Percentiles rank a stretch among this genome's conserved stretches.
Conservation (phyloP, 805 yeast species). For the Wickerhamomyces ciferrii region DNA sequence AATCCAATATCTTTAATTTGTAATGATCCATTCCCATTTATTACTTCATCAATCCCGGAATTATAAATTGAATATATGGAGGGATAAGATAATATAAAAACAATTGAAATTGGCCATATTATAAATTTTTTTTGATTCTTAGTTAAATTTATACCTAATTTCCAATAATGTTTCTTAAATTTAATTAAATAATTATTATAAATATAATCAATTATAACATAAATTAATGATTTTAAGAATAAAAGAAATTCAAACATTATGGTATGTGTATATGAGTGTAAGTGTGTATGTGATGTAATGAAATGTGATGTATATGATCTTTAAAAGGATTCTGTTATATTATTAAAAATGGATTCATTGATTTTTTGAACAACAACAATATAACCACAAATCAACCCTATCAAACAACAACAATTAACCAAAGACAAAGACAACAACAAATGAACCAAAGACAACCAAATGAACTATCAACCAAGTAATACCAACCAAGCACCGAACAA, state of each 20-base stretch:
- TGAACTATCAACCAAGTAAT: too few species aligned
- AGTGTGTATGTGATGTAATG: too few species aligned
- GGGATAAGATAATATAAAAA: conserved; percentile 45
- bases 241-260: conserved; percentile 17
- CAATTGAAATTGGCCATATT: conserved; percentile 42
- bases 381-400: too few species aligned
- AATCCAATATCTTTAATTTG: conserved; percentile 1
- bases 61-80: conserved; percentile 32
- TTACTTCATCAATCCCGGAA: too few species aligned
- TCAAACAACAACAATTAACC: too few species aligned
- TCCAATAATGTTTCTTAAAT: conserved; percentile 16
- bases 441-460: too few species aligned
- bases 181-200: conserved; percentile 8
- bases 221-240: conserved; percentile 13
- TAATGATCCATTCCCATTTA: too few species aligned
- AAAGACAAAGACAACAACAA: too few species aligned
- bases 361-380: too few species aligned
- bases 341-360: too few species aligned
- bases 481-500: too few species aligned
- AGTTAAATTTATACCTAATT: conserved; percentile 23
- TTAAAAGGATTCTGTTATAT: too few species aligned
- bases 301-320: not conserved
- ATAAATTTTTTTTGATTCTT: conserved; percentile 37
- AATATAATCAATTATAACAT: conserved; percentile 10
- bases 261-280: not conserved